Evolutionary conservation across 2,329 filamentous ascomycete genomes (phyloP), one percentile per base, ranked within the genome.

Genomic region (Chaetothyriales sp.): DNA sequence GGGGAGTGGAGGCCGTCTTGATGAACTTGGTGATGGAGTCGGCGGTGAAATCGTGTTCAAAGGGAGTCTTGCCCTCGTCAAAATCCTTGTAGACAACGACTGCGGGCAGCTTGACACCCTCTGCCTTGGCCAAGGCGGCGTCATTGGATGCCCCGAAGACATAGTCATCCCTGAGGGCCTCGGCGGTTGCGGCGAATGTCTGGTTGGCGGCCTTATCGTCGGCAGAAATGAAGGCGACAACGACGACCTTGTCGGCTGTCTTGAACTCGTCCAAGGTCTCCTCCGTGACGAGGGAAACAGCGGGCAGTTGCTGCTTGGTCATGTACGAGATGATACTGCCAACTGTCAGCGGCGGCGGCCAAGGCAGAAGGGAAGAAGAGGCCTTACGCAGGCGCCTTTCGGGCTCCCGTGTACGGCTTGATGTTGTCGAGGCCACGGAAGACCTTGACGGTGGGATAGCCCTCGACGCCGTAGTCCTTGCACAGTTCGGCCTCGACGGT

Each of bases 401-500:
- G 82, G 71, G 88, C 84, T 66, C 92, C 92, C 63, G 77, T 76
- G 75, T 98, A 98, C 58, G 89, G 84, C 60, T 80, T 76, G 67
- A 87, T 73, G 68, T 85, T 87, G 9, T 95, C 87, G 44, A 74
- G 71, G 62, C 92, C 90, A 64, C 90, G 88, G 89, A 98, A 98
- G 73, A 98, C 81, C 83, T 97, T 98, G 67, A 98, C 81, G 61
- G 92, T 98, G 57, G 92, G 92, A 78, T 98, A 98, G 60, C 92
- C 92, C 77, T 97, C 89, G 44, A 98, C 89, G 57, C 87, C 89
- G 65, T 86, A 86, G 63, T 80, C 76, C 71, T 89, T 80, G 81
- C 92, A 98, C 61, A 98, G 84, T 33, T 94, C 88, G 58, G 82
- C 75, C 77, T 98, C 87, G 69, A 86, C 89, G 66, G 90, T 97